Base-by-base conservation (phyloP, 345 rosid species). In the Erodium maritimum region DNA sequence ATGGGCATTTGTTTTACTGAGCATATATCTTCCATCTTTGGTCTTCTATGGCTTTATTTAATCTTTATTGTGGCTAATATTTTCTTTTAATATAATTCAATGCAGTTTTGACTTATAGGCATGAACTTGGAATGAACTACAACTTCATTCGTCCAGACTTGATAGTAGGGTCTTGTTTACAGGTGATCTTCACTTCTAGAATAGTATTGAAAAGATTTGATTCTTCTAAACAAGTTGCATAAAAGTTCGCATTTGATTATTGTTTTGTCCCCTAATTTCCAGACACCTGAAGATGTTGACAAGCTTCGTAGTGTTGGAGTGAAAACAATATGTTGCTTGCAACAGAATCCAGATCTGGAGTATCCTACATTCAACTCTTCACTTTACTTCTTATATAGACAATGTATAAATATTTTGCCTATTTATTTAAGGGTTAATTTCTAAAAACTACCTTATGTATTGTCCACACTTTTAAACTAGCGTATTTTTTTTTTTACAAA, bases 311-410 rank as follows among this genome's bases (percentile, higher is more conserved):
- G 72, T 61, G 66, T 91, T 58, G 98, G 98, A 45, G 95, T 91
- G 64, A 88, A 85, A 79, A 91, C 96, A 55, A 77, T 91, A 66
- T 91, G 84, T 66, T 91, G 98, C 78, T 73, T 91, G 77, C 98
- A 91, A 67, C 93, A 88, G 70, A 79, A 91, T 76, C 69, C 96
- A 20, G 96, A 91, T 80, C 73, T 91, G 82, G 95, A 88, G 98
- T 88, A 88, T 88, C 88, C 86, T 77, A 48, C 13, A 3, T 37
- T 37, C 10, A 37, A 5, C 14, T 37, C 46, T 12, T 11, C 4
- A 37, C 11, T 37, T 37, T 37, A 3, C 46, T 37, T 37, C 10
- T 6, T n/a, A 37, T 37, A 3, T 12, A 5, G 13, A 11, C 14
- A 37, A 37, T 37, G 7, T 25, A 37, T 12, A 37, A 37, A 5